Evolutionary conservation across 148 eudicot species (phyloP), one percentile per base, ranked within the genome.

Genomic region (Chenopodium berlandieri): DNA sequence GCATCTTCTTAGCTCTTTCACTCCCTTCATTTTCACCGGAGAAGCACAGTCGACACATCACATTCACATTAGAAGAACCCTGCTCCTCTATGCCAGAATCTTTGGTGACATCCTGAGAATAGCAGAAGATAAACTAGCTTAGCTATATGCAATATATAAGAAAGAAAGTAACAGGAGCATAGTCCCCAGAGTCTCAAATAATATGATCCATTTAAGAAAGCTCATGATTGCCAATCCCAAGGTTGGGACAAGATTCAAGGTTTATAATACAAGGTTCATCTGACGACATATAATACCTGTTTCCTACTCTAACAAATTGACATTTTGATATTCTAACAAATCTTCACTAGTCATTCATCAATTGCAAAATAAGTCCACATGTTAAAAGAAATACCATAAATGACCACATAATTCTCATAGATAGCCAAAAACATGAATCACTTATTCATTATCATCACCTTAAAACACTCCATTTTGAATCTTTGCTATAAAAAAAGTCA

Each of bases 11-110:
- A 78, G 99, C 97, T 90, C 88, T 94, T 82, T 92, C 95, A 82
- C 92, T 92, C 75, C 94, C 95, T 87, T 94, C 95, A 87, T 87
- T 84, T 85, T 92, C 99, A 75, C 98, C 98, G 79, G 82, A 83
- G 88, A 90, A 96, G 91, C 99, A 96, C 79, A 96, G 83, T 75
- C 98, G 91, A 81, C 99, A 96, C 97, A 94, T 90, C 48, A 92
- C 91, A 86, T 93, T 93, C 56, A 84, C 89, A 74, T 83, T 86
- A 17, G 91, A 84, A 70, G 75, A 86, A 63, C 81, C 89, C 76
- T 83, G 93, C 82, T 96, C 99, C 85, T 91, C 97, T 84, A 86
- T 90, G 60, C 88, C 77, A 83, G 65, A 77, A 86, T 92, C 95
- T 82, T 82, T 85, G 22, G 85, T 82, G 12, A 81, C 84, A 76